Percentiles rank a stretch among this genome's conserved stretches.
These are phyloP conservation scores for Populus simonii DNA, from an alignment of 345 rosid genomes.

Conservation along the genomic window DNA sequence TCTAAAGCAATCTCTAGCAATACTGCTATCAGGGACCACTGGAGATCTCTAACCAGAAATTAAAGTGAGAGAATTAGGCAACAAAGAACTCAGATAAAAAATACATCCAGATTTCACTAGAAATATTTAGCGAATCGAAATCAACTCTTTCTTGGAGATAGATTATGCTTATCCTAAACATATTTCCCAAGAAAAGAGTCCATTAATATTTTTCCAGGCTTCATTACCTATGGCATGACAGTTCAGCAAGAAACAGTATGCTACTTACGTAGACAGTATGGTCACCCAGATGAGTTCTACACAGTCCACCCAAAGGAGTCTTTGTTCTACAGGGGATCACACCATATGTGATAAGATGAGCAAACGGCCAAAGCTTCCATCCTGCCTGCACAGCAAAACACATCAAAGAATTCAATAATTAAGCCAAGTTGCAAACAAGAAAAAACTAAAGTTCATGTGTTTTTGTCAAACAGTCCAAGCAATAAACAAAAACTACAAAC, in stretches of 20 bases:
- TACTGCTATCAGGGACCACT: not conserved
- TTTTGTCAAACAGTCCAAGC: not conserved
- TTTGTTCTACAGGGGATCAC: conserved; percentile 87
- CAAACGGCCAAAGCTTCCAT: conserved; percentile 99
- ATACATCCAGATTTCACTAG: not conserved
- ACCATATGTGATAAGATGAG: conserved; percentile 92
- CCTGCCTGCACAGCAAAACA: conserved; percentile 67
- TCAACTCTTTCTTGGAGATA: not conserved
- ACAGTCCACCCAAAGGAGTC: conserved; percentile 97
- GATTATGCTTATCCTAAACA: not conserved
- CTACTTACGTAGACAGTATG: conserved; percentile 89
- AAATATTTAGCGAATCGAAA: not conserved
- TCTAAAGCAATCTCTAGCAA: not conserved
- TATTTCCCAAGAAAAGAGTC: not conserved
- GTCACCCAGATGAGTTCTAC: conserved; percentile 98
- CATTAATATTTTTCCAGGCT: not conserved
- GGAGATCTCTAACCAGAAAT: conserved; percentile 10
- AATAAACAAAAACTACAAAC: not conserved
- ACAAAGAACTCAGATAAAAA: not conserved
- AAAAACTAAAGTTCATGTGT: not conserved
- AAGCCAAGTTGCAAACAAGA: not conserved
- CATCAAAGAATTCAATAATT: conserved; percentile 11
- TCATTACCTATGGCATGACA: not conserved
- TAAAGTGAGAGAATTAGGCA: not conserved
- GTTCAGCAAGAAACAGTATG: not conserved